Percentiles rank a stretch among this genome's conserved stretches.
phyloP scores from a whole-genome alignment of 192 early-diverging fungal genomes.

The Gonapodya prolifera region DNA sequence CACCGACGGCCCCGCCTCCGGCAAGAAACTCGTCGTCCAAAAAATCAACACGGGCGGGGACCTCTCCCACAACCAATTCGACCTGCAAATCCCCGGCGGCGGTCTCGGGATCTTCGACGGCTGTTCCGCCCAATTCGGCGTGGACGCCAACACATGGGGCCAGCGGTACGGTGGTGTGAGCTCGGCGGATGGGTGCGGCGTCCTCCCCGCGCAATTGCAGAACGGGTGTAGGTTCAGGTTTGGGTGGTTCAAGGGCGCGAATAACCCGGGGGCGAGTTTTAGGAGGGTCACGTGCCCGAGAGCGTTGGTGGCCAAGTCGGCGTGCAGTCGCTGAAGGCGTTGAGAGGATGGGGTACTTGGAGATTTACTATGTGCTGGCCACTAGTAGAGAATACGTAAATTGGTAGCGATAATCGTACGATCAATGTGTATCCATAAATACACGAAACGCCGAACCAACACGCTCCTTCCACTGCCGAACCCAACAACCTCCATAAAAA shows the following conservation, averaged over 20 bases:
- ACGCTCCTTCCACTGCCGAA: too few relatives aligned
- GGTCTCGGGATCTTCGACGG: slow-evolving; percentile 10
- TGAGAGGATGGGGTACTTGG: too few relatives aligned
- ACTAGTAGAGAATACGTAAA: too few relatives aligned
- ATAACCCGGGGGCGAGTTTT: slow-evolving; percentile 1
- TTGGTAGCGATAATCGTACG: too few relatives aligned
- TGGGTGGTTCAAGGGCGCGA: slow-evolving; percentile 7
- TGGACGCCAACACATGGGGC: neutral
- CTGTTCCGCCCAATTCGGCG: slow-evolving; percentile 2
- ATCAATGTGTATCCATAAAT: too few relatives aligned
- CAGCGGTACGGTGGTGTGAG: slow-evolving; percentile 2
- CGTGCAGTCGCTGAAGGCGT: neutral
- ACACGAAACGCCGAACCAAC: too few relatives aligned
- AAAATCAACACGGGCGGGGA: slow-evolving; percentile 7
- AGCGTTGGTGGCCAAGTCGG: slow-evolving; percentile 1
- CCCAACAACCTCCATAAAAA: too few relatives aligned
- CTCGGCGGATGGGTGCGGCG: neutral
- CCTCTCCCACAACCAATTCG: slow-evolving; percentile 3
- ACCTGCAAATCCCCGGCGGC: slow-evolving; percentile 8
- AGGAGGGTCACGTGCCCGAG: neutral
- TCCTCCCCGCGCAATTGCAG: slow-evolving; percentile 7
- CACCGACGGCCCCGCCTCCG: neutral
- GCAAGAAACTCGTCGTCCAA: slow-evolving; percentile 9
- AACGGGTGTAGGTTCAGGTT: slow-evolving; percentile 7
- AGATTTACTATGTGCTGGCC: too few relatives aligned